Base-by-base conservation (phyloP, 352 stramenopile genomes). In the Globisporangium nunn region DNA sequence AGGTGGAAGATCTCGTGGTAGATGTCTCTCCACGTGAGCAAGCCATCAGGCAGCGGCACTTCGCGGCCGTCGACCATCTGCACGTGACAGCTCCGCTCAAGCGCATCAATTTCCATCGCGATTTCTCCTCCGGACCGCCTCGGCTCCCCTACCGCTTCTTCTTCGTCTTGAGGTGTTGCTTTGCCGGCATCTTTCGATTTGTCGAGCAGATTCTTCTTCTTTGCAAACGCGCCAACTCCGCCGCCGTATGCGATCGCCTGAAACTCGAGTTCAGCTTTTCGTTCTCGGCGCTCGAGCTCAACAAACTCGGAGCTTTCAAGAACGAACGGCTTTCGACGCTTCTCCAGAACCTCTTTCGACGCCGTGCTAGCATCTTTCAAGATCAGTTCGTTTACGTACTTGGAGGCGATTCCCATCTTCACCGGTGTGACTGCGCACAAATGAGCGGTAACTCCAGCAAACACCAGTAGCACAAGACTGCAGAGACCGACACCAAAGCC, bases 301-400 rank as follows among this genome's bases (percentile, higher is more conserved):
- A 92, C 52, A 41, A 94, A 93, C 64, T 96, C 85, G 1, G 66
- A 56, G 18, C 74, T 91, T 50, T 91, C 75, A n/a, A 95, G 69
- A 10, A 74, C 81, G 49, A 96, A 85, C 11, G 80, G 84, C 58
- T 74, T 72, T 3, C 81, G 72, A 10, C 82, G 71, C 53, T 76
- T 66, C 39, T 89, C 74, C 12, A 81, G 80, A 10, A 91, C 72
- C 29, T 66, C 61, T 56, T 90, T 88, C 6, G 87, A 87, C 0
- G 75, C 75, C 12, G 80, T 68, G 23, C 80, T 92, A 7, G 89
- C 86, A 59, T 96, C 84, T 39, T 90, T 82, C 2, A 97, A 63
- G 52, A 92, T 92, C 56, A 88, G 80, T 41, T 95, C 84, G 60
- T 94, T 92, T 33, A 97, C 72, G 53, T 92, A 97, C 60, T 96